Evolutionary conservation across 2,329 filamentous ascomycete genomes (phyloP).

Genomic region (Colletotrichum neosansevieriae): DNA sequence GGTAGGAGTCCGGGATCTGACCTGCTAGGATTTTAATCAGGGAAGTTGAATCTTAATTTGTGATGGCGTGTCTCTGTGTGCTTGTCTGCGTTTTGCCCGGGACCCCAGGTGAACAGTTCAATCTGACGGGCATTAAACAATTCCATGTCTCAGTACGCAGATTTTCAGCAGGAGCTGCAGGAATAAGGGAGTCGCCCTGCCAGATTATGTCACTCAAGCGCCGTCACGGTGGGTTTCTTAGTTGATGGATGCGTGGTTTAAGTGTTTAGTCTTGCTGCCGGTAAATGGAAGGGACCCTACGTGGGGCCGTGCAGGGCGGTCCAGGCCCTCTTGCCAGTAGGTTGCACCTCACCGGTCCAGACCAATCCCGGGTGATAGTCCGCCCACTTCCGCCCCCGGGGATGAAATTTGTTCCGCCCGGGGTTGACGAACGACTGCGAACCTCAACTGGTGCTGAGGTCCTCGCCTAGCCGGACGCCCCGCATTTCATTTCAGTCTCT

Average conservation of each 20-base stretch:
- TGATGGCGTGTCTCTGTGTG: neutral
- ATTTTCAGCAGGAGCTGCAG: neutral
- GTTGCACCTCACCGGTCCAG: conserved; percentile 9
- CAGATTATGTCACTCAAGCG: conserved; percentile 16
- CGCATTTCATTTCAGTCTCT: conserved; percentile 14
- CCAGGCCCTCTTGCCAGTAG: conserved; percentile 15
- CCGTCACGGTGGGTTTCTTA: neutral
- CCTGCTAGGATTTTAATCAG: neutral
- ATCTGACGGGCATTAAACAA: conserved; percentile 10
- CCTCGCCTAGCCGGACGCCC: conserved; percentile 5
- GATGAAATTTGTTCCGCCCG: conserved; percentile 22
- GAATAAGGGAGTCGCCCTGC: conserved; percentile 19
- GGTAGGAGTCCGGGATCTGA: neutral
- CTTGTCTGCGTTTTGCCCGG: neutral
- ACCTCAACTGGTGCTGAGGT: too few species aligned
- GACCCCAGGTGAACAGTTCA: conserved; percentile 16
- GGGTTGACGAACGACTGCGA: neutral
- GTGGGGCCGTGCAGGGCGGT: conserved; percentile 27
- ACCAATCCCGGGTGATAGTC: neutral
- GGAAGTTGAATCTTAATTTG: conserved; percentile 19
- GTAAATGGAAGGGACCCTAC: conserved; percentile 30
- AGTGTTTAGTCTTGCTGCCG: conserved; percentile 16
- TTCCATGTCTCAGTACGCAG: conserved; percentile 12
- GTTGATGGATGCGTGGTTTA: conserved; percentile 10
- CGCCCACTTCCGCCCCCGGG: neutral